phyloP scores from a whole-genome alignment of 129 eudicot genomes.

The Lonicera japonica region DNA sequence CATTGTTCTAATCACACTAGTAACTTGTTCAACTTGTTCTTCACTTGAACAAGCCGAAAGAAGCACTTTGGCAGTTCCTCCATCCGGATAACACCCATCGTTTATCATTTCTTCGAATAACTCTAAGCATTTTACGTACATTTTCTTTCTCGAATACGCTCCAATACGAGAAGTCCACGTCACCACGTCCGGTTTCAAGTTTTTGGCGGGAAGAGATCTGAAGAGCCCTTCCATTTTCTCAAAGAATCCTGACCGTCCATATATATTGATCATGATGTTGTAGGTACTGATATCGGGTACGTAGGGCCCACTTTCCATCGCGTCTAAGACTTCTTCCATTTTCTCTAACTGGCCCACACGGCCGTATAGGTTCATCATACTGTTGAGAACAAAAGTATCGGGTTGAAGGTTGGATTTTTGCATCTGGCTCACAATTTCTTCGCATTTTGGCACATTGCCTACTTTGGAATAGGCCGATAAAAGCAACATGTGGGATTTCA shows the following conservation, averaged over 20 bases:
- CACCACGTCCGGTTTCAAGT: constrained; percentile 60
- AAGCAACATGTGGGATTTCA: constrained; percentile 93
- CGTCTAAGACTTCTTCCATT: constrained; percentile 76
- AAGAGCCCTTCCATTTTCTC: constrained; percentile 81
- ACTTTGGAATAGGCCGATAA: constrained; percentile 67
- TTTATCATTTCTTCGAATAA: constrained; percentile 85
- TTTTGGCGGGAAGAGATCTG: constrained; percentile 30
- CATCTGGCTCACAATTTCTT: constrained; percentile 68
- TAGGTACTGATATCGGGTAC: constrained; percentile 72
- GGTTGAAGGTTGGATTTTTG: constrained; percentile 66
- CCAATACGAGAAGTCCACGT: constrained; percentile 91
- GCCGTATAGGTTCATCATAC: constrained; percentile 74
- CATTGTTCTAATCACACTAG: constrained; percentile 68
- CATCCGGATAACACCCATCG: constrained; percentile 85
- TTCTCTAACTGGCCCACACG: constrained; percentile 67
- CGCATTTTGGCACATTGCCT: constrained; percentile 59
- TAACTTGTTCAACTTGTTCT: constrained; percentile 75
- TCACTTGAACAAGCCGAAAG: constrained; percentile 74
- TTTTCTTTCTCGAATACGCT: constrained; percentile 85
- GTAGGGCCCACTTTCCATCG: constrained; percentile 56
- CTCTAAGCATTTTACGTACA: constrained; percentile 51
- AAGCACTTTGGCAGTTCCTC: constrained; percentile 85
- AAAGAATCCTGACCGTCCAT: constrained; percentile 76
- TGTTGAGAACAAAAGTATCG: constrained; percentile 69
- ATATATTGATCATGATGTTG: constrained; percentile 75